Conservation (phyloP, 2,329 filamentous ascomycete species). For the Coniochaeta sp. region DNA sequence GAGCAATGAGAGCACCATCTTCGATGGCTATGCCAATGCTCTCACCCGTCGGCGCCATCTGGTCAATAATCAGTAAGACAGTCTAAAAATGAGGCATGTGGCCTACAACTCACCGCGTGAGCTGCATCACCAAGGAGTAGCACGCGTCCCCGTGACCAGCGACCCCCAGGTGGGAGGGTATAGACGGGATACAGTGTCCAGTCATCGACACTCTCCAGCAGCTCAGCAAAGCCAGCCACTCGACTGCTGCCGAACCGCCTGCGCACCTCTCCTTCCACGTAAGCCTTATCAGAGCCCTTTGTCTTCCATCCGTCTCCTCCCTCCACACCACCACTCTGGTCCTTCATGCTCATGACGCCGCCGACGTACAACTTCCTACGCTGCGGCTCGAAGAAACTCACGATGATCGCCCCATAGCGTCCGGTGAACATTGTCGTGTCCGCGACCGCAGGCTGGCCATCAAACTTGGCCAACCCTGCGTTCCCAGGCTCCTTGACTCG, state of each 20-base stretch:
- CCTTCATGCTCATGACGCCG: conserved; percentile 13
- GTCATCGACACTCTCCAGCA: conserved; percentile 14
- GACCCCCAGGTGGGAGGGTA: conserved; percentile 6
- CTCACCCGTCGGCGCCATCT: conserved; percentile 43
- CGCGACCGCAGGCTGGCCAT: conserved; percentile 12
- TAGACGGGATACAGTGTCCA: conserved; percentile 15
- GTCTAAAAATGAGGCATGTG: background rate
- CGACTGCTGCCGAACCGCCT: conserved; percentile 8
- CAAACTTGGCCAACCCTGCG: background rate
- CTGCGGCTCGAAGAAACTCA: conserved; percentile 13
- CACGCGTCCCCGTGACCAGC: conserved; percentile 6
- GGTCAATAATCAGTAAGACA: background rate
- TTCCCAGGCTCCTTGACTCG: conserved; percentile 2
- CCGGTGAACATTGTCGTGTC: conserved; percentile 15
- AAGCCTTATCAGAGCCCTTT: conserved; percentile 12
- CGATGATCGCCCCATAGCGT: conserved; percentile 12
- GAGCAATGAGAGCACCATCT: conserved; percentile 39
- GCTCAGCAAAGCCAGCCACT: conserved; percentile 10
- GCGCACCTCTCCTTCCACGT: conserved; percentile 10
- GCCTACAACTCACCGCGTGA: conserved; percentile 8
- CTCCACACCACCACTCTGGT: conserved; percentile 4
- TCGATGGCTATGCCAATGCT: conserved; percentile 43
- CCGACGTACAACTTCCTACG: conserved; percentile 11
- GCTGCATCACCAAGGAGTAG: conserved; percentile 11
- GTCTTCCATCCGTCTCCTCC: conserved; percentile 15